Evolutionary conservation across 2,329 filamentous ascomycete genomes (phyloP).

Genomic region (Coniella vitis): DNA sequence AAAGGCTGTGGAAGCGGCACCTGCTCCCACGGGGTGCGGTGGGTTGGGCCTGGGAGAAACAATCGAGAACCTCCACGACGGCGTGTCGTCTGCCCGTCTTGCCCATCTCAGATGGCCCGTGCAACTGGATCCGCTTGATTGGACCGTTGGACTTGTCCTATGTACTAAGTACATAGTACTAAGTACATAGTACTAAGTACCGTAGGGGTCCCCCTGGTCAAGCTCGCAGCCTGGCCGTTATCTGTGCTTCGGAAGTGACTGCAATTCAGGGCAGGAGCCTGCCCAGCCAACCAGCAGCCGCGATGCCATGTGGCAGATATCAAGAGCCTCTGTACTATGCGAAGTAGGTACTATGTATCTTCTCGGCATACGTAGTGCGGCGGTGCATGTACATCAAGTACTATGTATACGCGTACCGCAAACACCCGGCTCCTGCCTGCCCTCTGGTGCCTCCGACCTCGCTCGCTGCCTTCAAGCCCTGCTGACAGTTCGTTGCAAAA

Average conservation of each 20-base stretch:
- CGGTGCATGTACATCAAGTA: too few relatives aligned
- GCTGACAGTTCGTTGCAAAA: background rate
- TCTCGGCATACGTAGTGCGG: too few relatives aligned
- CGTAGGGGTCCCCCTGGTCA: background rate
- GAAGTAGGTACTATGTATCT: too few relatives aligned
- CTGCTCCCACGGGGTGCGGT: too few relatives aligned
- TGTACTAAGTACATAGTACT: too few relatives aligned
- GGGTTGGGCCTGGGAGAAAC: too few relatives aligned
- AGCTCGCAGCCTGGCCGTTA: background rate
- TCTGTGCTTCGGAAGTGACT: constrained; percentile 8
- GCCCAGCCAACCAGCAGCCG: constrained; percentile 1
- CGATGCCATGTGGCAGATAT: background rate
- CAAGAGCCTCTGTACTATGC: too few relatives aligned
- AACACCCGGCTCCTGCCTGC: too few relatives aligned
- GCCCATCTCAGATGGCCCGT: background rate
- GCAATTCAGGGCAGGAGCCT: constrained; percentile 11
- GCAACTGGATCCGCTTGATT: background rate
- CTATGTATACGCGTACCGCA: too few relatives aligned
- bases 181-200: too few relatives aligned
- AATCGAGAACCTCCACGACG: background rate
- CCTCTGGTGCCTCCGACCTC: background rate
- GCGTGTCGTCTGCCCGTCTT: background rate
- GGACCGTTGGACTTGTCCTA: background rate
- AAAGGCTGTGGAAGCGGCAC: too few relatives aligned
- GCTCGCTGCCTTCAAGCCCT: background rate